These are phyloP conservation scores for Kwoniella europaea DNA, from an alignment of 768 basidiomycete genomes.

Conservation along the genomic window DNA sequence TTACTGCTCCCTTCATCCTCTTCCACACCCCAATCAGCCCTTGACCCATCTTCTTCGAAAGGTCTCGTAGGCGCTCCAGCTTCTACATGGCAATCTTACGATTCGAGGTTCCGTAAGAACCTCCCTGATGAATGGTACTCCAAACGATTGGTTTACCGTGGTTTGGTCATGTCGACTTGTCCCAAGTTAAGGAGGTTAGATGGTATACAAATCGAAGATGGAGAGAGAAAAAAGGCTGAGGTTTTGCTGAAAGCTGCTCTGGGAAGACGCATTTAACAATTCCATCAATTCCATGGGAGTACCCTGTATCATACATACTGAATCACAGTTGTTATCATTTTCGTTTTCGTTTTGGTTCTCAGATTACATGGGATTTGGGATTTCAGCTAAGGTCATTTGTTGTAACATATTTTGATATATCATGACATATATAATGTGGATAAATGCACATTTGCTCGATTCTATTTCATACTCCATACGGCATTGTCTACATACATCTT, in stretches of 20 bases:
- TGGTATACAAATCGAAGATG: conserved; percentile 78
- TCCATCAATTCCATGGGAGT: too few species aligned
- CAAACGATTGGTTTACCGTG: conserved; percentile 85
- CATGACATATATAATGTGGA: not conserved
- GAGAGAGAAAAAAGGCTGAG: conserved; percentile 83
- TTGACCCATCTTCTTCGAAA: conserved; percentile 8
- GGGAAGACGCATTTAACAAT: not conserved
- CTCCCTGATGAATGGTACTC: conserved; percentile 87
- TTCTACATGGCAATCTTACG: conserved; percentile 72
- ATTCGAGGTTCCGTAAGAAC: conserved; percentile 82
- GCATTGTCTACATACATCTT: too few species aligned
- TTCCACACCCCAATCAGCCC: conserved; percentile 4
- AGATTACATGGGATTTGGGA: too few species aligned
- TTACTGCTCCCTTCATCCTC: conserved; percentile 69
- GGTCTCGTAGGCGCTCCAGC: conserved; percentile 57
- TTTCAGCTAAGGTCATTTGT: not conserved
- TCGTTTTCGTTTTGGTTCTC: not conserved
- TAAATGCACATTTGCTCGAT: not conserved
- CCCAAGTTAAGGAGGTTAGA: conserved; percentile 73
- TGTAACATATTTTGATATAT: not conserved
- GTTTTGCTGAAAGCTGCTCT: conserved; percentile 60
- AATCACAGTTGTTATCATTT: not conserved
- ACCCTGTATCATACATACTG: not conserved
- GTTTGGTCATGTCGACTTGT: conserved; percentile 80
- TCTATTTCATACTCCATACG: not conserved